Evolutionary conservation across 805 yeast species (phyloP), one percentile per base, ranked within the genome.

Genomic region (Sugiyamaella qingdaonensis): DNA sequence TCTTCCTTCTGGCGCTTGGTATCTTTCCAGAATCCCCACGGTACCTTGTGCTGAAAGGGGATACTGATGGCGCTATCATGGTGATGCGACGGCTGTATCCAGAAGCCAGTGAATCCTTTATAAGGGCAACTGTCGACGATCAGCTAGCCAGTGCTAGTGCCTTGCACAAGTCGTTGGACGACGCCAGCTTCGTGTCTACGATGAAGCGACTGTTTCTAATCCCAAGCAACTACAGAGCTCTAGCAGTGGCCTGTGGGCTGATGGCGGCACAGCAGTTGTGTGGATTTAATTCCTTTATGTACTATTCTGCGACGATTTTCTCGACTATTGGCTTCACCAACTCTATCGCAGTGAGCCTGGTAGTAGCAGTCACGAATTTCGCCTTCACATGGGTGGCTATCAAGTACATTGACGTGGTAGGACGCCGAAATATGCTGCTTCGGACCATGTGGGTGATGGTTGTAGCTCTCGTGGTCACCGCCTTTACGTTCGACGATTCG

Each of bases 221-320:
- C 2, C 68, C 73, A 1, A 37, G 51, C 24, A 52, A 57, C 36
- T 48, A 44, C 18, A 82, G 98, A 64, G 98, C 97, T 8, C 77
- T 92, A 58, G 73, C 89, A 32, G 82, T 92, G 63, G 94, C 92
- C 7, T 91, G 97, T 75, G 96, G 95, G 34, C 73, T 94, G 59
- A 98, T 94, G 74, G 97, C 95, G 54, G 84, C 92, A 63, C 98
- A 92, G 74, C 99, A 94, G 72, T 88, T 92, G 62, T 87, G 96
- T 16, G 98, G 98, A 59, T 91, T 92, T 80, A 94, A 92, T 73
- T 88, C 97, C 5, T 79, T 94, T 64, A 88, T 94, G 96, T 92
- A 94, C 74, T 92, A 91, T 72, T 86, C 95, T 46, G 84, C 95
- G 32, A 90, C 97, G 1, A 86, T 94, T 61, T 94, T 94, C 66